A percentile compares a stretch with the other conserved stretches of the same genome.
Evolutionary conservation across 331 rosid species (phyloP).

Genomic region (Malus hybrid): DNA sequence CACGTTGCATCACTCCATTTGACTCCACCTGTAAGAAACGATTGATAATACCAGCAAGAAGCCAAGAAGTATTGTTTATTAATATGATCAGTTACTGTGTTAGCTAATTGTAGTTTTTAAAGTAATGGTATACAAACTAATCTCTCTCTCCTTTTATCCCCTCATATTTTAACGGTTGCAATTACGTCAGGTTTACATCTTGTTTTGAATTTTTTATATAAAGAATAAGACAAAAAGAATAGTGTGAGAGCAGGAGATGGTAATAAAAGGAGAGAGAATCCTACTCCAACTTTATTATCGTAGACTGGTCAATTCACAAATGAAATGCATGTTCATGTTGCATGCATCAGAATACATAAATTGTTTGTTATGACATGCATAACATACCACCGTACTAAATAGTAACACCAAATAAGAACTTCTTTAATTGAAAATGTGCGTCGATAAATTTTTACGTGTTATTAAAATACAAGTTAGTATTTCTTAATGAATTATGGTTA

Average conservation of each 20-base stretch:
- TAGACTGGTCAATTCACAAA: neutral
- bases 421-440: neutral
- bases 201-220: too few species aligned
- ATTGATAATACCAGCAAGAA: too few species aligned
- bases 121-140: neutral
- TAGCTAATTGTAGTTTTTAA: neutral
- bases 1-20: too few species aligned
- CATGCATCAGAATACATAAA: neutral
- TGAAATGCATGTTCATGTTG: neutral
- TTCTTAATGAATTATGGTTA: too few species aligned
- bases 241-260: rapidly evolving
- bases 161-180: too few species aligned
- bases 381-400: neutral
- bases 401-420: neutral
- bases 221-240: too few species aligned
- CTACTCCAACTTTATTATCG: neutral
- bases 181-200: too few species aligned
- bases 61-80: neutral
- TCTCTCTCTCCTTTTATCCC: too few species aligned
- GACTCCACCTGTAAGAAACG: too few species aligned
- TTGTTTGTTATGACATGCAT: neutral
- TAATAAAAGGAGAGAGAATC: rapidly evolving
- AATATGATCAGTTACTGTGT: neutral
- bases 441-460: too few species aligned
- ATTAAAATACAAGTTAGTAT: too few species aligned